Base-by-base conservation (phyloP, 257 asterid genomes). In the Mitragyna speciosa region DNA sequence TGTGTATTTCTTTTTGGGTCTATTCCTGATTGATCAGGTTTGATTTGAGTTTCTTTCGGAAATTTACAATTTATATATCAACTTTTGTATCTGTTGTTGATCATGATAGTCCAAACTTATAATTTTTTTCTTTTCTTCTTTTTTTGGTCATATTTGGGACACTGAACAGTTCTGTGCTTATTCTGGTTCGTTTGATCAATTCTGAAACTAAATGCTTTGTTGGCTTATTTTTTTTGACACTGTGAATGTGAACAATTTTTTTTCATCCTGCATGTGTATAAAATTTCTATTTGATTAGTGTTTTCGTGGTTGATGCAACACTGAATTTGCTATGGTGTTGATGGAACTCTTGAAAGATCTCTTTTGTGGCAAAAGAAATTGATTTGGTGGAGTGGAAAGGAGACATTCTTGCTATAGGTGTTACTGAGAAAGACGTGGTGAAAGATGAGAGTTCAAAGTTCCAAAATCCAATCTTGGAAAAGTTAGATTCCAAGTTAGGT, bases 371-470 rank as follows among this genome's bases (percentile, higher is more conserved):
- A 36, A 94, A 96, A 90, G 98, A 92, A 78, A 85, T 89, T 71
- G 97, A 94, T 85, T 80, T 92, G 87, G 89, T 86, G 6, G 96
- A 91, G 87, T 96, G 99, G 99, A 96, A 94, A 89, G 99, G 99
- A 68, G 99, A 94, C 86, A 87, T 96, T 66, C 97, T 96, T 65
- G 97, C 95, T 24, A 95, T 96, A 51, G 99, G 97, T 20, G 95
- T 92, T 71, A 87, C 97, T 0, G 97, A 91, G 86, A 91, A 85
- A 80, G 99, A 96, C 86, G 79, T 86, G 96, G 89, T 84, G 5
- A 96, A 88, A 87, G 97, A 96, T 70, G 97, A 87, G 71, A 86
- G 87, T 83, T 90, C 86, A 8, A 91, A 89, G 77, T 96, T 96
- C 83, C 90, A 90, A 84, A 94, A 96, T 85, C 66, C 81, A 17